Conservation (phyloP, 495 filamentous ascomycete species). For the Paragyromitra xinjiangensis region DNA sequence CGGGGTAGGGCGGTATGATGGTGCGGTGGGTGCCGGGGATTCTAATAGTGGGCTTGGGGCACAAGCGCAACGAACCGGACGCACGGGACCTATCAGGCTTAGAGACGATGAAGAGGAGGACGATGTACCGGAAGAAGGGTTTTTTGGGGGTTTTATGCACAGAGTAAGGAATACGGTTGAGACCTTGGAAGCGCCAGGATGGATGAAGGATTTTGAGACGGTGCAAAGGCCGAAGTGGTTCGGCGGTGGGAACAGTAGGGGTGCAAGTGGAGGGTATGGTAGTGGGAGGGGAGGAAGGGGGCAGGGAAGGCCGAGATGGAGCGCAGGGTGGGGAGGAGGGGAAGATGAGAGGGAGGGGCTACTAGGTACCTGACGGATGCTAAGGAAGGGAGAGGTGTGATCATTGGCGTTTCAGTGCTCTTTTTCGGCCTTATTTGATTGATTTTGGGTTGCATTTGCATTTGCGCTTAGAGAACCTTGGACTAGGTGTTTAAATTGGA, state of each 20-base stretch:
- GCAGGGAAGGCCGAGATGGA: conserved; percentile 34
- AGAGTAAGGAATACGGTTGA: conserved; percentile 92
- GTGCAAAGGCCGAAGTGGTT: conserved; percentile 88
- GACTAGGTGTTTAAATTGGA: conserved; percentile 13
- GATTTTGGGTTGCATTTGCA: conserved; percentile 6
- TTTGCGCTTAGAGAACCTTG: conserved; percentile 1
- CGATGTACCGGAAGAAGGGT: conserved; percentile 76
- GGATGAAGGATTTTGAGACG: conserved; percentile 73
- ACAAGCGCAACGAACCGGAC: conserved; percentile 56
- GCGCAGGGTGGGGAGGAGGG: conserved; percentile 33
- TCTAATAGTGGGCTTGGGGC: conserved; percentile 47
- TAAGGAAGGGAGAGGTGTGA: neutral
- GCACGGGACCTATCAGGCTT: conserved; percentile 57
- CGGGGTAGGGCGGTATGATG: conserved; percentile 59
- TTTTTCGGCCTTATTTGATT: conserved; percentile 20
- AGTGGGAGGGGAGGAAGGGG: conserved; percentile 50
- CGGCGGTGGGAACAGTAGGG: conserved; percentile 65
- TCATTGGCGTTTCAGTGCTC: conserved; percentile 29
- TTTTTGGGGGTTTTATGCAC: conserved; percentile 83
- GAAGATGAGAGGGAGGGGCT: conserved; percentile 40
- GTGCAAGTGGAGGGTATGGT: conserved; percentile 46
- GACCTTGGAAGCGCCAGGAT: conserved; percentile 78
- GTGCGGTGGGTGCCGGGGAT: conserved; percentile 59
- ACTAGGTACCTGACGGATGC: conserved; percentile 33
- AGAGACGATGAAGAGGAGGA: conserved; percentile 59